phyloP scores from a whole-genome alignment of 1,284 basidiomycete genomes.

The Cystobasidium slooffiae region DNA sequence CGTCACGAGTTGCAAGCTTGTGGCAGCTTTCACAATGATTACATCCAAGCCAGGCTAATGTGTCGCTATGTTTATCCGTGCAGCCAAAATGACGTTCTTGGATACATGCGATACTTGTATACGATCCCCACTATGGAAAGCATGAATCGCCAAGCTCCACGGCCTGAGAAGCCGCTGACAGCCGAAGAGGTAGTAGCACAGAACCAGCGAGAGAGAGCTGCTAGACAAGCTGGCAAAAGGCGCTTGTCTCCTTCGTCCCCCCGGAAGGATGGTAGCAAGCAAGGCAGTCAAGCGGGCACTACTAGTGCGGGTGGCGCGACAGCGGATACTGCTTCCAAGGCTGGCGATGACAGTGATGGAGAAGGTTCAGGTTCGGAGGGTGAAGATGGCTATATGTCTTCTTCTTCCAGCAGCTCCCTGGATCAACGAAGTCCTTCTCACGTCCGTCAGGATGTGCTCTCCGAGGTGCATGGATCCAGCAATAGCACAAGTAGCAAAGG shows the following conservation, averaged over 20 bases:
- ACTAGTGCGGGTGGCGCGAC: neutral
- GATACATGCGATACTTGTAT: constrained; percentile 36
- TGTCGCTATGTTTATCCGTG: too few relatives aligned
- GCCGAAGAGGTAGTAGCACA: constrained; percentile 31
- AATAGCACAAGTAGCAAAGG: neutral
- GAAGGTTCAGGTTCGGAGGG: constrained; percentile 6
- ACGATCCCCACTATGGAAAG: constrained; percentile 29
- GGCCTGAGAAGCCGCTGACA: constrained; percentile 6
- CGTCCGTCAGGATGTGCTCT: constrained; percentile 7
- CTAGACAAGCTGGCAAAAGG: constrained; percentile 14
- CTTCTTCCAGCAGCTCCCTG: neutral
- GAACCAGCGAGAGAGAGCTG: constrained; percentile 20
- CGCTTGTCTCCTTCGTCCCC: constrained; percentile 3
- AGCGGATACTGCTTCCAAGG: neutral
- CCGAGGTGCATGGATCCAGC: neutral
- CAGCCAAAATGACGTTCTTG: constrained; percentile 20
- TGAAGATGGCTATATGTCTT: constrained; percentile 30
- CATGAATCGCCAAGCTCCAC: constrained; percentile 29
- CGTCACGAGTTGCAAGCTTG: neutral
- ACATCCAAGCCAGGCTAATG: neutral
- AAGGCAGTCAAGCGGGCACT: neutral
- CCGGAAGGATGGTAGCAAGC: neutral
- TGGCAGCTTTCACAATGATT: neutral
- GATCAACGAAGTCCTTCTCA: constrained; percentile 3
- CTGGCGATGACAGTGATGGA: neutral